Evolutionary conservation across 2,329 filamentous ascomycete species (phyloP).

Genomic region (Stagonosporopsis tanaceti): DNA sequence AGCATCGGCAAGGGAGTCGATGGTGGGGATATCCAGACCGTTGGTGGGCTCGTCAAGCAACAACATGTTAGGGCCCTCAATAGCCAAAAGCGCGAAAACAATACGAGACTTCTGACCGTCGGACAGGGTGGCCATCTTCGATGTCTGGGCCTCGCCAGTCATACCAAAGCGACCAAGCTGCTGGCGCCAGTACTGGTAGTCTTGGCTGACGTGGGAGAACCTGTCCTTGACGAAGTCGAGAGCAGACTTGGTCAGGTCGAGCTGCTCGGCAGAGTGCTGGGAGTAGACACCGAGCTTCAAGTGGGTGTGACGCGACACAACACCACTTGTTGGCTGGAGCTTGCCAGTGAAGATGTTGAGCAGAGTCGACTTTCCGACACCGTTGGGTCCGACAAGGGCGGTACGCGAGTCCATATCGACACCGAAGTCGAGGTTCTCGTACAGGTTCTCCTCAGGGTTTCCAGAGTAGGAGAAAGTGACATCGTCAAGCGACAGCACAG

Average conservation of each 20-base stretch:
- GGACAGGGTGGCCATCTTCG: conserved; percentile 96
- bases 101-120: conserved; percentile 98
- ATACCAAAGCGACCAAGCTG: conserved; percentile 95
- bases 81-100: conserved; percentile 94
- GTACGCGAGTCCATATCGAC: conserved; percentile 99
- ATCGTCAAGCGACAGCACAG: conserved; percentile 93
- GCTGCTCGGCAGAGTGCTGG: conserved; percentile 97
- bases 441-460: conserved; percentile 86
- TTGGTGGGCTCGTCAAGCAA: conserved; percentile 98
- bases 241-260: conserved; percentile 96
- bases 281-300: conserved; percentile 98
- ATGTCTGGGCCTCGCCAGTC: conserved; percentile 90
- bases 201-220: conserved; percentile 86
- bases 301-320: conserved; percentile 92
- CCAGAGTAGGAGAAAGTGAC: conserved; percentile 99
- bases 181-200: conserved; percentile 99
- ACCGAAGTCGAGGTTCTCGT: conserved; percentile 96
- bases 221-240: conserved; percentile 98
- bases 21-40: conserved; percentile 98
- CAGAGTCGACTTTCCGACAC: conserved; percentile 98
- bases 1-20: conserved; percentile 95
- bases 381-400: conserved; percentile 95
- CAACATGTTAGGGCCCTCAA: conserved; percentile 97
- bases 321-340: conserved; percentile 82
- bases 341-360: conserved; percentile 96